These are phyloP conservation scores for Blastobotrys buckinghamii DNA, from an alignment of 1,139 yeast genomes.

Conservation along the genomic window DNA sequence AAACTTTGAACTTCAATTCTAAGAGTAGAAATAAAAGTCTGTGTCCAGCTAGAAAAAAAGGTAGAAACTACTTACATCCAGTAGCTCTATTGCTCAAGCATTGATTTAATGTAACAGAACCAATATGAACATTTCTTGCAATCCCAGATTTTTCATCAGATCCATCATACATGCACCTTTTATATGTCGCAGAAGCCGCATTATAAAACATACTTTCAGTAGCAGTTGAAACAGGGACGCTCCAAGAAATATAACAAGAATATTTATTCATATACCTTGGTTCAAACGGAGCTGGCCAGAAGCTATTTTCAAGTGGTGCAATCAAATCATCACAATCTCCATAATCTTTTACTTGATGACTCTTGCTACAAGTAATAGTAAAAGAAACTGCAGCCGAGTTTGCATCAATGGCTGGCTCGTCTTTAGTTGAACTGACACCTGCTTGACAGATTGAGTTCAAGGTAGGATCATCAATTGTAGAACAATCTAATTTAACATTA, in stretches of 20 bases:
- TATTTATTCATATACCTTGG: background rate
- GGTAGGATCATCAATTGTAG: no score
- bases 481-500: background rate
- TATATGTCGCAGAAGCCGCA: background rate
- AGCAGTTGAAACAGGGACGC: background rate
- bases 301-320: background rate
- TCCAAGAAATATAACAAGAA: background rate
- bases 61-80: background rate
- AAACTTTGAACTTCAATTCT: no score
- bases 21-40: no score
- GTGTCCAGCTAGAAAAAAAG: no score
- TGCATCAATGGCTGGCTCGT: background rate
- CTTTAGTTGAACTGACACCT: background rate
- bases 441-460: background rate
- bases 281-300: no score
- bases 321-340: background rate
- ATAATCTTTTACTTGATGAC: background rate
- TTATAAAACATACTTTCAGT: background rate
- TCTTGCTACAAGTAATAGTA: background rate
- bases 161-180: background rate
- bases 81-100: conserved; percentile 3
- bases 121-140: background rate
- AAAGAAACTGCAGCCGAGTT: background rate
- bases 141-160: background rate
- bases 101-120: background rate